Base-by-base conservation (phyloP, 768 basidiomycete genomes). In the Guyanaporus albipodus region DNA sequence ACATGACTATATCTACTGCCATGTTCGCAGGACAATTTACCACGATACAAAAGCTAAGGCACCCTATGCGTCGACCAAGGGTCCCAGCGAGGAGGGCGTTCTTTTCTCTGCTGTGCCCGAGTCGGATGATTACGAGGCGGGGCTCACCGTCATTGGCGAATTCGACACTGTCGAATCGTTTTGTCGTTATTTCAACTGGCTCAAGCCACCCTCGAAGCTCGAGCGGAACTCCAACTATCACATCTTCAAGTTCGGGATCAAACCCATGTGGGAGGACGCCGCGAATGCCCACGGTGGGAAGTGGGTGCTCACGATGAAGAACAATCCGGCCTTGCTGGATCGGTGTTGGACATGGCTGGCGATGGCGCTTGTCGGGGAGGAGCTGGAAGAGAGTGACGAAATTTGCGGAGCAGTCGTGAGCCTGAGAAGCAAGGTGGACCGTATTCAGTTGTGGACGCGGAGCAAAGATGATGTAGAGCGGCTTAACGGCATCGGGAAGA, bases 251-350 rank as follows among this genome's bases (percentile, higher is more conserved):
- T 76, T 81, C 18, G 89, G 89, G 15, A 93, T 93, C 73, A 91
- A 91, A 62, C 91, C 91, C 12, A 95, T 96, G 93, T 96, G 92
- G 92, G 93, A 95, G 70, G 93, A 95, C 64, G 79, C 80, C 24
- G 88, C 91, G 44, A 96, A 96, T 60, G 87, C 88, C 21, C 78
- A 85, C 43, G 93, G 93, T 17, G 93, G 93, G 28, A 94, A 93
- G 70, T 96, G 93, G 93, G 91, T 93, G 17, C 67, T 97, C 47
- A 91, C 91, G 58, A 91, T 95, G 85, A 86, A 87, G 73, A 84
- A 85, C 57, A 87, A 85, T 54, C 82, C 89, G 4, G 67, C 68
- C 38, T 64, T 92, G 56, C 71, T 95, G 40, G 92, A 96, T 71
- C 76, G 87, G 29, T 90, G 85, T 65, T 96, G 93, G 92, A 76